Base-by-base conservation (phyloP, 345 rosid species). In the Brassica carinata region DNA sequence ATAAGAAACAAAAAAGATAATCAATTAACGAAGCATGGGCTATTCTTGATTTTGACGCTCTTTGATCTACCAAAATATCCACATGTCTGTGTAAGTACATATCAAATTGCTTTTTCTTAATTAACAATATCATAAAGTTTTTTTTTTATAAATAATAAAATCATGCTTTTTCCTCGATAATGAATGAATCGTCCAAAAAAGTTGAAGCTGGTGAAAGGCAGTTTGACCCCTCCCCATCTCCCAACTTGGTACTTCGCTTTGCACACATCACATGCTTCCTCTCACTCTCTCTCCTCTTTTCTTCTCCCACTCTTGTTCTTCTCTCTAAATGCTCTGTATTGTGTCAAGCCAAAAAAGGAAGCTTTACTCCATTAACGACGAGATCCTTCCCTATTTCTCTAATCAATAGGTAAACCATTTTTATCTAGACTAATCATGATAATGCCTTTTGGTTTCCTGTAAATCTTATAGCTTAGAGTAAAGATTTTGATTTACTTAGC, bases 311-410 rank as follows among this genome's bases (percentile, higher is more conserved):
- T 63, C 40, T 64, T 7, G 68, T n/a, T 64, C 68, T 64, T 59
- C 76, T 63, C 62, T 69, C 27, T 38, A 31, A 31, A 26, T 31
- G 30, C 36, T 59, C 79, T 55, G 57, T 76, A n/a, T 36, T 31
- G 33, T 71, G 65, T 53, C 15, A 33, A 77, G 30, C 31, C 71
- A 31, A 55, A 72, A 34, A 78, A 64, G 67, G 59, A 64, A 78
- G 81, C 59, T 64, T 78, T 72, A 7, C 33, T 26, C 55, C 66
- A 26, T 78, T 78, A 51, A 71, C 40, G 29, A 1, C 76, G 18
- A 78, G 81, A 78, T 72, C 81, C 36, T 78, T 72, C 58, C 6
- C 34, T 78, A 26, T n/a, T 71, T 71, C 43, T 63, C 34, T 55
- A 34, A 48, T 64, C 64, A 4, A n/a, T 23, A 71, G 76, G 81